These are phyloP conservation scores for Nepenthes alata DNA, from an alignment of 179 eudicot species.

Conservation along the genomic window DNA sequence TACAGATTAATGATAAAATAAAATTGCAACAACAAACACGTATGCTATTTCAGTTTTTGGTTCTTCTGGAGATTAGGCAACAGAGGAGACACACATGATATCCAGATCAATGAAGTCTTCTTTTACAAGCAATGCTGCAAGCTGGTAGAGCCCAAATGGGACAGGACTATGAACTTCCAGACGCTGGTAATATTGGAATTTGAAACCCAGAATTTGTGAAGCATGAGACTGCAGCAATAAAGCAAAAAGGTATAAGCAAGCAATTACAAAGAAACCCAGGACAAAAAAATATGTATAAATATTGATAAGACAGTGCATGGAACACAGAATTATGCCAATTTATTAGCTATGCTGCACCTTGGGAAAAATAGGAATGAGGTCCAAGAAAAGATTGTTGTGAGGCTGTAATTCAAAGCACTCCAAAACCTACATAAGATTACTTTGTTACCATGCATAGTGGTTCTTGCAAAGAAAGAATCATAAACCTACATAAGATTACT, in stretches of 20 bases:
- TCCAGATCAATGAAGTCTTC: slow-evolving; percentile 85
- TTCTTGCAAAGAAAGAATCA: too few species aligned
- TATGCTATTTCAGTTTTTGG: too few species aligned
- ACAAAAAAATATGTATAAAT: not conserved
- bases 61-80: not conserved
- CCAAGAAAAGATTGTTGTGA: slow-evolving; percentile 60
- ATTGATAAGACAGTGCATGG: not conserved
- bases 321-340: not conserved
- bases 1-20: too few species aligned
- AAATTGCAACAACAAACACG: too few species aligned
- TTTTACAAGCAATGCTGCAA: slow-evolving; percentile 85
- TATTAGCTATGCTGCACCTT: slow-evolving; percentile 40
- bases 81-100: slow-evolving; percentile 60
- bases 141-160: slow-evolving; percentile 74
- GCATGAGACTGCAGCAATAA: slow-evolving; percentile 79
- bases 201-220: slow-evolving; percentile 91
- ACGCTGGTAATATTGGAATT: slow-evolving; percentile 94
- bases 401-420: slow-evolving; percentile 98
- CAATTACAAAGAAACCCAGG: not conserved
- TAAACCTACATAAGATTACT: not conserved
- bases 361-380: slow-evolving; percentile 87
- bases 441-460: not conserved
- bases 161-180: slow-evolving; percentile 63
- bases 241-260: slow-evolving; percentile 1
- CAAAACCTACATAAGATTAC: slow-evolving; percentile 42